These are phyloP conservation scores for Cercospora berteroae DNA, from an alignment of 2,329 filamentous ascomycete species.

Conservation along the genomic window DNA sequence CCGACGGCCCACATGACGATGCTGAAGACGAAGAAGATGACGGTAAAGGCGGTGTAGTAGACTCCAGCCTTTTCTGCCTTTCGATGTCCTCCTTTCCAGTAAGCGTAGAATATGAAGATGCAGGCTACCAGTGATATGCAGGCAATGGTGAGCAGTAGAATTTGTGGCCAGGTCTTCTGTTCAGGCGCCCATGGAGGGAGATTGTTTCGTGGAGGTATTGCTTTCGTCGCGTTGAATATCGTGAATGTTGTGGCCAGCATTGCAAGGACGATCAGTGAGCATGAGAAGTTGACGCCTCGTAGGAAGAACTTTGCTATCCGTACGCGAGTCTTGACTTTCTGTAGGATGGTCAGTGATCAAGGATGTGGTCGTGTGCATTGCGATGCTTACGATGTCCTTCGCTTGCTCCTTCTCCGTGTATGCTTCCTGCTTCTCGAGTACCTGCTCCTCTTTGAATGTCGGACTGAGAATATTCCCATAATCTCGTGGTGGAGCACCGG, in stretches of 20 bases:
- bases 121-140: constrained; percentile 78
- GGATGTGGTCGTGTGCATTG: neutral
- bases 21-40: constrained; percentile 90
- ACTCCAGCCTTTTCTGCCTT: constrained; percentile 89
- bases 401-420: constrained; percentile 82
- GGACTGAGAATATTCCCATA: constrained; percentile 78
- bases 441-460: constrained; percentile 83
- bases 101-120: constrained; percentile 75
- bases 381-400: constrained; percentile 74
- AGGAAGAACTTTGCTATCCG: constrained; percentile 91
- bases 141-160: constrained; percentile 74
- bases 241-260: constrained; percentile 85
- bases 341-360: constrained; percentile 41
- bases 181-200: constrained; percentile 79
- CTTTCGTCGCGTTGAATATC: constrained; percentile 86
- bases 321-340: constrained; percentile 92
- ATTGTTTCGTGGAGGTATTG: constrained; percentile 70
- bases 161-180: constrained; percentile 86
- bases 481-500: constrained; percentile 73
- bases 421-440: constrained; percentile 79
- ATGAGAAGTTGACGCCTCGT: constrained; percentile 95
- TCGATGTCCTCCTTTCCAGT: constrained; percentile 83
- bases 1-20: constrained; percentile 89
- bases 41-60: constrained; percentile 93
- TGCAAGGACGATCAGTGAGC: constrained; percentile 87